Evolutionary conservation across 2,329 filamentous ascomycete genomes (phyloP), one percentile per base, ranked within the genome.

Genomic region (Claviceps digitariae): DNA sequence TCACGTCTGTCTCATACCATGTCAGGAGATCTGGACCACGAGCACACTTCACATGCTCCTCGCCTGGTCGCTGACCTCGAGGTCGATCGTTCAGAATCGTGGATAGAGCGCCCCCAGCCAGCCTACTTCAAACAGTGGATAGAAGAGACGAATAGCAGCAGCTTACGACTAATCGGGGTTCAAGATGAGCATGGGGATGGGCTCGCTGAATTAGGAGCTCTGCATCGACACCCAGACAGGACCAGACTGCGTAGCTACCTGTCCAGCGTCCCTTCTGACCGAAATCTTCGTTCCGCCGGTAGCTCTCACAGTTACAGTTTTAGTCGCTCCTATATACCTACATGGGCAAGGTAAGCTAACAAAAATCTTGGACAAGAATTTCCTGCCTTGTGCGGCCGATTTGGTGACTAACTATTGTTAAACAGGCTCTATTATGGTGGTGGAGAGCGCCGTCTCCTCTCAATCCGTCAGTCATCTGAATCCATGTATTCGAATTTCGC

Each of bases 371-470:
- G 20, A 4, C 4, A 20, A 17, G 17, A 43, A 29, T 58, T 59
- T 62, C 53, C 60, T 48, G 41, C 36, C 15, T 38, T 34, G 15
- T 36, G 20, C 27, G 17, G 20, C n/a, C 38, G 15, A 17, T 31
- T 31, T 50, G 20, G 36, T 17, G n/a, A 51, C 48, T 41, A 45
- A 54, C 21, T n/a, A 12, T 27, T 31, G 4, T 27, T 2, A 38
- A 45, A 66, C 43, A 81, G 75, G 59, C 69, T 87, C 17, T 90
- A 89, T 67, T 90, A 90, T 64, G 80, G 81, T 38, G 82, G 80
- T 52, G 82, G 83, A 50, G 82, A 79, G 65, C 75, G 73, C 56
- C 75, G 69, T 48, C 79, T 69, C 54, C 66, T 85, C 48, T 70
- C 72, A 21, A 59, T 65, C 20, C 63, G 70, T 38, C 65, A 69